Conservation (phyloP, 495 filamentous ascomycete genomes). For the Neurospora discreta region DNA sequence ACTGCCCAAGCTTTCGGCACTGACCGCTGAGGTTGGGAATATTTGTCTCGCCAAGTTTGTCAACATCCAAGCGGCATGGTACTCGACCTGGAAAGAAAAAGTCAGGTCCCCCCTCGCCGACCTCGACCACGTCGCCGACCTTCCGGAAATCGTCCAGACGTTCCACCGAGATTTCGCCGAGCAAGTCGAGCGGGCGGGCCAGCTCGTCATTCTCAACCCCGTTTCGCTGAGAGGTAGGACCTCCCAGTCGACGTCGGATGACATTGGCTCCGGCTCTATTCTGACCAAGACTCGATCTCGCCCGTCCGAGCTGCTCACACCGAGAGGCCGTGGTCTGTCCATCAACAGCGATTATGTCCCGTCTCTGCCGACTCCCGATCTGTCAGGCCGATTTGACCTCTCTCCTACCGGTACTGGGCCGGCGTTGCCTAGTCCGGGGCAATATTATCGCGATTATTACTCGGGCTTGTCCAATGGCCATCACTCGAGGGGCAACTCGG, state of each 20-base stretch:
- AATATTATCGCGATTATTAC: conserved; percentile 40
- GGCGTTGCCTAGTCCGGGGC: conserved; percentile 32
- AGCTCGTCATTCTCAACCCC: conserved; percentile 39
- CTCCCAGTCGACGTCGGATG: conserved; percentile 38
- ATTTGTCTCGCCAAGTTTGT: conserved; percentile 72
- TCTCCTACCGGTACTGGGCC: conserved; percentile 31
- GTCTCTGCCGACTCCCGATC: conserved; percentile 44
- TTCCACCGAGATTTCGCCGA: conserved; percentile 64
- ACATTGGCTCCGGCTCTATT: conserved; percentile 18
- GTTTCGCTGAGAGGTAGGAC: conserved; percentile 25
- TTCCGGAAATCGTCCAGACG: conserved; percentile 53
- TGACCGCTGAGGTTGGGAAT: conserved; percentile 71
- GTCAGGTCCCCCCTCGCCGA: conserved; percentile 61
- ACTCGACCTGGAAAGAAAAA: conserved; percentile 65
- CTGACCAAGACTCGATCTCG: conserved; percentile 29
- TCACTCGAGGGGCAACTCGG: conserved; percentile 22
- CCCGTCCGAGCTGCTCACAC: conserved; percentile 25
- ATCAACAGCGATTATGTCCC: conserved; percentile 55
- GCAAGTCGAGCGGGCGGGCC: conserved; percentile 40
- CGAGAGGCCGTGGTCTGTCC: conserved; percentile 43
- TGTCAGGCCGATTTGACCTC: conserved; percentile 44
- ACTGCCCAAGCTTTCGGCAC: conserved; percentile 68
- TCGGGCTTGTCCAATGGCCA: conserved; percentile 26
- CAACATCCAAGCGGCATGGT: conserved; percentile 71
- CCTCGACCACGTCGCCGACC: conserved; percentile 47